Conservation (phyloP, 1,139 yeast genomes). For the Nadsonia starkeyi-henricii region DNA sequence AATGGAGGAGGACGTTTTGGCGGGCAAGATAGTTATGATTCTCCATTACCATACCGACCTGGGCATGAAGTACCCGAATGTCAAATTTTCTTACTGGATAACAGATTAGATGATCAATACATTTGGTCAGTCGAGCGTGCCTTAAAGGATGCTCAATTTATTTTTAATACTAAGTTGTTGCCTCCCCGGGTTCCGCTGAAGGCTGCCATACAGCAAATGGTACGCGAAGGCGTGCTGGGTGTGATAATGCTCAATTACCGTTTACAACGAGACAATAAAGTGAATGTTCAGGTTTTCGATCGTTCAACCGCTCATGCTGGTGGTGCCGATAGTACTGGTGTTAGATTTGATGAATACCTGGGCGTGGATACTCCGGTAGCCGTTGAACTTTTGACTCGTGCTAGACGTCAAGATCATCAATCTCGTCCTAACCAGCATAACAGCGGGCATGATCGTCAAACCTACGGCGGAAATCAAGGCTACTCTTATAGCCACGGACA, state of each 20-base stretch:
- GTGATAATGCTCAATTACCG: constrained; percentile 50
- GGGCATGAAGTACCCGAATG: constrained; percentile 36
- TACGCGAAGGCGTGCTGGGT: constrained; percentile 66
- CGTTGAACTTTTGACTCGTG: constrained; percentile 30
- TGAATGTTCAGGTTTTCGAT: constrained; percentile 66
- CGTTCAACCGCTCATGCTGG: constrained; percentile 20
- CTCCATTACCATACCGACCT: constrained; percentile 12
- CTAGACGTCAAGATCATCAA: constrained; percentile 12
- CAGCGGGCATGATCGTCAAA: constrained; percentile 10
- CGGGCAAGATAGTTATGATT: constrained; percentile 20
- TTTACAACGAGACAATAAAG: constrained; percentile 25
- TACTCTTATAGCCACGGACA: no score
- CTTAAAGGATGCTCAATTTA: constrained; percentile 39
- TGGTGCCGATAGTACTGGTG: constrained; percentile 39
- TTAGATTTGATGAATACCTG: constrained; percentile 73
- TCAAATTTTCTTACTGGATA: constrained; percentile 47
- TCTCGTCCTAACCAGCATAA: constrained; percentile 5
- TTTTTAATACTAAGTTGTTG: constrained; percentile 33
- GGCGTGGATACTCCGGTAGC: constrained; percentile 54
- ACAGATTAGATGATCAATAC: constrained; percentile 37
- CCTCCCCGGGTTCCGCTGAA: constrained; percentile 38
- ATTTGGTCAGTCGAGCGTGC: constrained; percentile 43
- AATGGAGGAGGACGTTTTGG: constrained; percentile 17
- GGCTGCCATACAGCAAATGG: constrained; percentile 58
- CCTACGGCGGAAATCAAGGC: constrained; percentile 10